These are phyloP conservation scores for Maudiozyma humilis DNA, from an alignment of 1,139 yeast genomes.

Conservation along the genomic window DNA sequence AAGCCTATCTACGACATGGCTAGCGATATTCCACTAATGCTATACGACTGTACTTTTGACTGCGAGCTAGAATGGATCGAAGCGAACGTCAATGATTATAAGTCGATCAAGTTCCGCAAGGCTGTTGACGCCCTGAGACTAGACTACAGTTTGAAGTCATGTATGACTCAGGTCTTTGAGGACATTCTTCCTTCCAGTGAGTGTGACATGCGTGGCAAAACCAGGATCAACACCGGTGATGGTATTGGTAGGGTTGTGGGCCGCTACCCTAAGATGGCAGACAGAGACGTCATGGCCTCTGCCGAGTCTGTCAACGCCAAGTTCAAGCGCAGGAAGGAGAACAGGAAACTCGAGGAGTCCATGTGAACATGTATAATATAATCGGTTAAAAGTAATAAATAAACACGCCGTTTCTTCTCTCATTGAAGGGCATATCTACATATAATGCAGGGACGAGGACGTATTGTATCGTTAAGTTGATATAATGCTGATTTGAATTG, in stretches of 20 bases:
- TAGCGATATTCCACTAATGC: slow-evolving; percentile 77
- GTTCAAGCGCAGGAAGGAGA: slow-evolving; percentile 41
- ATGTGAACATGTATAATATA: neutral
- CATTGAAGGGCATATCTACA: no score
- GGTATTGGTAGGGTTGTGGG: slow-evolving; percentile 56
- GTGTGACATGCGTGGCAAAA: slow-evolving; percentile 26
- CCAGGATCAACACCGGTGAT: slow-evolving; percentile 55
- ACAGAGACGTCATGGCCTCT: slow-evolving; percentile 53
- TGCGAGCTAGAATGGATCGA: slow-evolving; percentile 57
- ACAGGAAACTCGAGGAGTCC: neutral
- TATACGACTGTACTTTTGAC: slow-evolving; percentile 78
- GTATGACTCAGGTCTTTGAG: slow-evolving; percentile 26
- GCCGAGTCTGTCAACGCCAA: slow-evolving; percentile 62
- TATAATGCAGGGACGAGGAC: no score
- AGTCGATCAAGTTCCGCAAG: slow-evolving; percentile 23
- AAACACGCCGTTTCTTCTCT: no score
- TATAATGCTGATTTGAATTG: no score
- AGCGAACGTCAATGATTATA: slow-evolving; percentile 19
- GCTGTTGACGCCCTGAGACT: slow-evolving; percentile 26
- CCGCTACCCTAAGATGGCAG: slow-evolving; percentile 48
- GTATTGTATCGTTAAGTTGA: no score
- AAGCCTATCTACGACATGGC: slow-evolving; percentile 89
- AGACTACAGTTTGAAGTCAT: slow-evolving; percentile 34
- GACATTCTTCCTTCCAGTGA: slow-evolving; percentile 19
- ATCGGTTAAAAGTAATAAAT: no score